Base-by-base conservation (phyloP, 2,329 filamentous ascomycete genomes). In the Penicillium sp. region DNA sequence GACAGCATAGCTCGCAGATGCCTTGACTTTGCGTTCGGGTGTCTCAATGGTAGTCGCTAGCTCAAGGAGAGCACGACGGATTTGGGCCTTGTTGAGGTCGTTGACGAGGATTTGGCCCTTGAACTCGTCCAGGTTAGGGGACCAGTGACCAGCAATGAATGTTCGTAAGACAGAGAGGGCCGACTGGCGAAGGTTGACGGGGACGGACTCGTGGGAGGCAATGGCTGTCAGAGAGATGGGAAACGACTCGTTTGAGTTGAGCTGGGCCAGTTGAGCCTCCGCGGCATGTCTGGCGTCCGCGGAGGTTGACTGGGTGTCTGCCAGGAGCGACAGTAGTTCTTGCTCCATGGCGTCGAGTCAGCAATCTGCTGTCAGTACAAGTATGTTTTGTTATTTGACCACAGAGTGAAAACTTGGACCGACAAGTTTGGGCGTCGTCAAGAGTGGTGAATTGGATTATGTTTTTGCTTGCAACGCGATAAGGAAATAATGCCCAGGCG, bases 81-180 rank as follows among this genome's bases (percentile, higher is more conserved):
- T 76, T 63, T 85, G 79, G 33, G 78, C 76, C 68, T 94, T 93
- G 56, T 82, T 82, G 40, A 81, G 76, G 56, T 95, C 87, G 45
- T 79, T 76, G 58, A 95, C 83, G 42, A 84, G 78, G 28, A 90
- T 73, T 50, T 76, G 79, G 46, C 82, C 82, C 56, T 78, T 77
- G 70, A 80, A 86, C 50, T 90, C 85, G 53, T 86, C 84, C 56
- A 86, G 82, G 45, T 84, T 81, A 24, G 82, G 78, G 49, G 83
- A 88, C 93, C 93, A 98, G 67, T 89, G 86, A 46, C 80, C 79
- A 68, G 88, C 79, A 54, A 97, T 86, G 68, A 95, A 94, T 48
- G 83, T 83, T 64, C 91, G 88, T 55, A 97, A 79, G 49, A 82
- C 79, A 43, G 88, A 80, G 52, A 97, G 76, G 29, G 93, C 87